Conservation (phyloP, 2,329 filamentous ascomycete species). For the Cladophialophora chaetospira region DNA sequence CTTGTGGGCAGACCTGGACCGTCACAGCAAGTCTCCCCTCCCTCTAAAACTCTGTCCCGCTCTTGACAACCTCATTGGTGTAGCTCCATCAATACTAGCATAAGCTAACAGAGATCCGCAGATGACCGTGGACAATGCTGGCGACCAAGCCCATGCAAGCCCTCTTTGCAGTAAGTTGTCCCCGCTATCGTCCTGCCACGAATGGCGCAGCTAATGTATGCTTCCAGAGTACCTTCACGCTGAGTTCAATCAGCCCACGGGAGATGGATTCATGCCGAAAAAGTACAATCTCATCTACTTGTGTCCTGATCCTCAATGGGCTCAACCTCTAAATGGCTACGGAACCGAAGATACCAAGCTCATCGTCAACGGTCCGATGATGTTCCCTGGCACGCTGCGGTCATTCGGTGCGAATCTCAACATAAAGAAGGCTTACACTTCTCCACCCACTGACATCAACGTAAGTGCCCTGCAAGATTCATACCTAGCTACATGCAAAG, state of each 20-base stretch:
- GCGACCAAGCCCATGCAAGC: neutral
- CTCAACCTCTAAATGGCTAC: neutral
- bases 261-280: neutral
- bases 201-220: too few relatives aligned
- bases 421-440: neutral
- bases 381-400: neutral
- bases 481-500: too few relatives aligned
- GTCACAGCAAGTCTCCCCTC: too few relatives aligned
- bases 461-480: too few relatives aligned
- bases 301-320: slow-evolving; percentile 1
- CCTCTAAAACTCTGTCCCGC: too few relatives aligned
- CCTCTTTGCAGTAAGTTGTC: slow-evolving; percentile 1
- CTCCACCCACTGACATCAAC: neutral
- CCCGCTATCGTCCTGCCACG: too few relatives aligned
- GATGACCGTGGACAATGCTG: neutral
- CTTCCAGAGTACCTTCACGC: slow-evolving; percentile 1
- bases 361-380: neutral
- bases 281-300: slow-evolving; percentile 8
- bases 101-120: too few relatives aligned
- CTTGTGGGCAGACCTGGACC: slow-evolving; percentile 7
- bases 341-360: slow-evolving; percentile 5
- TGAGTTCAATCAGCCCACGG: slow-evolving; percentile 2
- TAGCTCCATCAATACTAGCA: too few relatives aligned
- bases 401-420: neutral
- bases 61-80: too few relatives aligned